Evolutionary conservation across 192 early-diverging fungal genomes (phyloP).

Genomic region (Thamnidium elegans): DNA sequence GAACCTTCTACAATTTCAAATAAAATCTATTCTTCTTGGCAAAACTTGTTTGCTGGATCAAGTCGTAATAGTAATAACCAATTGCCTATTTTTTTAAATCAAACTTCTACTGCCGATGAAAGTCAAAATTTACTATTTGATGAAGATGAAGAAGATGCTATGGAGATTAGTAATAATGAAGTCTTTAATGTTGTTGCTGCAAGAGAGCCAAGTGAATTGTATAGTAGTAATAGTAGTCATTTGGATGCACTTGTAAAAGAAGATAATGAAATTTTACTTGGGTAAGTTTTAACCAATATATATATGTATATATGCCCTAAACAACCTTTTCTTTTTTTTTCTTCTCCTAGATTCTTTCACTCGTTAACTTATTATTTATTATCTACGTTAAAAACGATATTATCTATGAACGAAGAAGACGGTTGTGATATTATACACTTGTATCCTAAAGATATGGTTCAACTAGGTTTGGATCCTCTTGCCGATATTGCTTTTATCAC

Average conservation of each 20-base stretch:
- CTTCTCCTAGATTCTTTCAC: conserved; percentile 38
- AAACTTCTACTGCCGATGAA: conserved; percentile 16
- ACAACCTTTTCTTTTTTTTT: no score
- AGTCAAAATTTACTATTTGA: conserved; percentile 18
- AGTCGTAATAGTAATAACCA: not conserved
- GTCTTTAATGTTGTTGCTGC: conserved; percentile 19
- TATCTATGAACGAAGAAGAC: conserved; percentile 31
- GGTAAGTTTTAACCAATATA: conserved; percentile 12
- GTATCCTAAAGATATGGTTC: conserved; percentile 36
- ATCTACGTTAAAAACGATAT: conserved; percentile 25
- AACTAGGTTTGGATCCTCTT: conserved; percentile 42
- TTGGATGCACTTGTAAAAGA: not conserved
- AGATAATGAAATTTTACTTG: not conserved
- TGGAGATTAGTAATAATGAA: conserved; percentile 19
- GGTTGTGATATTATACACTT: conserved; percentile 20
- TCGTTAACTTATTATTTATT: conserved; percentile 36
- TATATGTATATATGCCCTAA: not conserved
- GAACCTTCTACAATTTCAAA: conserved; percentile 14
- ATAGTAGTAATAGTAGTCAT: not conserved
- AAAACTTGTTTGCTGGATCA: conserved; percentile 21
- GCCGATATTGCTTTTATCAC: conserved; percentile 41
- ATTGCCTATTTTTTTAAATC: not conserved
- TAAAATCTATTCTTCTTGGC: conserved; percentile 15
- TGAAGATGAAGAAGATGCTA: conserved; percentile 36
- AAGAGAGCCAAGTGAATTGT: not conserved